A percentile compares a stretch with the other conserved stretches of the same genome.
These are phyloP conservation scores for Corchorus capsularis DNA, from an alignment of 345 rosid genomes.

Conservation along the genomic window DNA sequence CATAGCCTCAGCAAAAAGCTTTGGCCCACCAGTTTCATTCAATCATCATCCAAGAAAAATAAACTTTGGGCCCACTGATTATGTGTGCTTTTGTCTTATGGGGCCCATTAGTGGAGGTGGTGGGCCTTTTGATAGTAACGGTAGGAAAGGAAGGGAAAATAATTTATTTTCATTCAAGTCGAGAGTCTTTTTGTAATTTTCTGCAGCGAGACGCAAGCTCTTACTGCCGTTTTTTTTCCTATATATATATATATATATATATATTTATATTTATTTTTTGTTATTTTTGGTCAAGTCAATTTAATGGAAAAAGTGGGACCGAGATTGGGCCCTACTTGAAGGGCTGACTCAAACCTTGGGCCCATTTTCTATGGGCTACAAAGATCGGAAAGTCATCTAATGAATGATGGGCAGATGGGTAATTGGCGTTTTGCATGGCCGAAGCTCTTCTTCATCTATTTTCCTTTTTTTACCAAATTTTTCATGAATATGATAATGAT, in stretches of 20 bases:
- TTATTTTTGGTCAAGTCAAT: neutral
- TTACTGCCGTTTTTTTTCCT: neutral
- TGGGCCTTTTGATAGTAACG: constrained; percentile 11
- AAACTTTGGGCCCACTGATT: neutral
- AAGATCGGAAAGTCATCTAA: too few species aligned
- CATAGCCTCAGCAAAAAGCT: too few species aligned
- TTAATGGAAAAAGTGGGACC: constrained; percentile 1
- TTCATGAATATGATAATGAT: too few species aligned
- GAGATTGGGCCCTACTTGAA: neutral
- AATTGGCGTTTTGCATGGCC: neutral
- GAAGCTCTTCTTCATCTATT: neutral
- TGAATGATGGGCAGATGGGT: neutral
- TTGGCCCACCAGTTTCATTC: too few species aligned
- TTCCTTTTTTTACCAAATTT: neutral
- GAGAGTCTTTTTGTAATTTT: neutral
- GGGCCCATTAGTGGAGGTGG: constrained; percentile 2
- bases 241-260: too few species aligned
- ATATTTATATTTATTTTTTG: neutral
- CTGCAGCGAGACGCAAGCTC: neutral
- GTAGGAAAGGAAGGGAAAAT: neutral
- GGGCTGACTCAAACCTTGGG: neutral
- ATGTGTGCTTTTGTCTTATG: neutral
- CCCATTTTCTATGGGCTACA: neutral
- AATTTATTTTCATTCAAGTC: too few species aligned
- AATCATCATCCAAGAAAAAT: neutral